A percentile compares a stretch with the other conserved stretches of the same genome.
Conservation (phyloP, 2,329 filamentous ascomycete species). For the Juglanconis juglandina region DNA sequence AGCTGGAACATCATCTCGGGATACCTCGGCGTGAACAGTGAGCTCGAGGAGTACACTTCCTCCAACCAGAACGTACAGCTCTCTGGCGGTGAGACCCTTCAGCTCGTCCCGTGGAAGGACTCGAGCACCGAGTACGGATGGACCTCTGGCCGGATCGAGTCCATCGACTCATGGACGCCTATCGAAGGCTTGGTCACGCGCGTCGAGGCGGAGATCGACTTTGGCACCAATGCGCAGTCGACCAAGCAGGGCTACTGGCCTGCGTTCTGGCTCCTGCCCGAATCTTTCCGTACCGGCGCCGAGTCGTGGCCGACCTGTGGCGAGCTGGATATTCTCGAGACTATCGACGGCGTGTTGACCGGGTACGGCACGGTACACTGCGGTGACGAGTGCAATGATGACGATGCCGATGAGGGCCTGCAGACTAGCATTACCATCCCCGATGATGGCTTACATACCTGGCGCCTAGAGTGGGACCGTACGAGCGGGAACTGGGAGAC, state of each 20-base stretch:
- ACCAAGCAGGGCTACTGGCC: constrained; percentile 51
- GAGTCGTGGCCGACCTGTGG: constrained; percentile 47
- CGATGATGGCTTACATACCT: constrained; percentile 46
- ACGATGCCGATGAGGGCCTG: constrained; percentile 32
- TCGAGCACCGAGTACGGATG: constrained; percentile 32
- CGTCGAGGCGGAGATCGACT: constrained; percentile 42
- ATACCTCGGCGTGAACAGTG: constrained; percentile 45
- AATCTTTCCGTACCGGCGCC: constrained; percentile 40
- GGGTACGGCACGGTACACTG: constrained; percentile 50
- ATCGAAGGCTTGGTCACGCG: constrained; percentile 36
- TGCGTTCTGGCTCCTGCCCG: constrained; percentile 51
- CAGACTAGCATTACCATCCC: constrained; percentile 34
- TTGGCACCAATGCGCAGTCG: constrained; percentile 34
- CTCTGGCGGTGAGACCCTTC: constrained; percentile 48
- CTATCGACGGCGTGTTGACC: constrained; percentile 42
- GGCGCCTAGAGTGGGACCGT: constrained; percentile 46
- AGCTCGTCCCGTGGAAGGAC: constrained; percentile 45
- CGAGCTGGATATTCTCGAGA: constrained; percentile 51
- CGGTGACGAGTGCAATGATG: constrained; percentile 47
- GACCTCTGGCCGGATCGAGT: constrained; percentile 51
- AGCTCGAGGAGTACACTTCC: constrained; percentile 45
- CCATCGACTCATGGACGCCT: constrained; percentile 43
- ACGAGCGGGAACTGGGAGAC: constrained; percentile 39
- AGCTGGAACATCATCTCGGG: constrained; percentile 46
- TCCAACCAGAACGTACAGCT: constrained; percentile 46